Evolutionary conservation across 2,329 filamentous ascomycete species (phyloP), one percentile per base, ranked within the genome.

Genomic region (Trichoderma lentiforme): DNA sequence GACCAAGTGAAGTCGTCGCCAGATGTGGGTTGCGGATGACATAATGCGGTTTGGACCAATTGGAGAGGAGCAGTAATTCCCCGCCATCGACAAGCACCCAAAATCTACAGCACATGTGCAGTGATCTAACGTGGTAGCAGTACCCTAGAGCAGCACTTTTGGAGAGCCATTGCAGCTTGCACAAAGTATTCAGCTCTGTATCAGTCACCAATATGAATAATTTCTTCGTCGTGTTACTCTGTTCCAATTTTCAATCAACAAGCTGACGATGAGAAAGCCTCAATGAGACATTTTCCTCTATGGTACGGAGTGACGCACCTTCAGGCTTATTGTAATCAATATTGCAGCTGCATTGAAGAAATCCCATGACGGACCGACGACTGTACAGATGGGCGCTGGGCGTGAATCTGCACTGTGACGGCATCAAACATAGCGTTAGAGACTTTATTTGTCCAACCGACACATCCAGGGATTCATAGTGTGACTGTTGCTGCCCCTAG

Each of bases 1-100:
- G 78, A 78, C 57, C 74, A 12, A 63, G 34, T 68, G 72, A 73
- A 72, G 72, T 72, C 62, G 72, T 72, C 66, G 72, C 72, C 71
- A 63, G 34, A 53, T 60, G 62, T 56, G 61, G 58, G 68, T 30
- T 70, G 63, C 28, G n/a, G 61, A 70, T 73, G 71, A 73, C 65
- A 65, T 73, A 72, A 73, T 66, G 6, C 34, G 1, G 2, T 5
- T 3, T 39, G 65, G 30, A 56, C 71, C 71, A 73, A 73, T 73
- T n/a, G 63, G 32, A 36, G 30, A 7, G 24, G 21, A 9, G 53
- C 28, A 51, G n/a, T 21, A 11, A 51, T 32, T 62, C 24, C 30
- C 56, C 39, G 15, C 62, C 51, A 58, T 26, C 2, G 18, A 14
- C 8, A 36, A 39, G 67, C 67, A 4, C 3, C 39, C 39, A 43